phyloP scores from a whole-genome alignment of 2,329 filamentous ascomycete species.

The Dryadomyces quercus-mongolicae region DNA sequence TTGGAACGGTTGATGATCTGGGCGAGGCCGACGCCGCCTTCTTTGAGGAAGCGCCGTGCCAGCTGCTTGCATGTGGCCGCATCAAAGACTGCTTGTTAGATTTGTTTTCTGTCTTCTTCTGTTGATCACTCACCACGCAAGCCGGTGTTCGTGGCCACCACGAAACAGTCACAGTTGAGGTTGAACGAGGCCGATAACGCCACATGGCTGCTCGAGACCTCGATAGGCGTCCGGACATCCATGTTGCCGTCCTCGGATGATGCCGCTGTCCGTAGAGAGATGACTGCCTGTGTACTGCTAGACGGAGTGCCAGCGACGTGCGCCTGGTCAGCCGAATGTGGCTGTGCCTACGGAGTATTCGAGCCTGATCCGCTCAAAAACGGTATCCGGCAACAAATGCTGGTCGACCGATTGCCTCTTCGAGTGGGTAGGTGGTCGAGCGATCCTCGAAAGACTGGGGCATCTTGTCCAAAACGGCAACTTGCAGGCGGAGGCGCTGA shows the following conservation, averaged over 20 bases:
- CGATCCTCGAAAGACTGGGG: not conserved
- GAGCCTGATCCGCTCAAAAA: not conserved
- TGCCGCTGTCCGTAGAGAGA: too few species aligned
- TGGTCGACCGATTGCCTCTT: not conserved
- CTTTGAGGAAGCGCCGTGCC: constrained; percentile 58
- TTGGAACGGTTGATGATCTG: constrained; percentile 82
- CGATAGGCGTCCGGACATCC: constrained; percentile 82
- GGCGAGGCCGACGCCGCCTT: constrained; percentile 60
- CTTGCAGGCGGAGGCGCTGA: too few species aligned
- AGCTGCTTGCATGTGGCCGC: constrained; percentile 61
- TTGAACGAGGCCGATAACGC: constrained; percentile 84
- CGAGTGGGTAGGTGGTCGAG: constrained; percentile 1
- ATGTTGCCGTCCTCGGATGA: constrained; percentile 32
- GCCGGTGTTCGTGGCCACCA: constrained; percentile 46
- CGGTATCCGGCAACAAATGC: not conserved
- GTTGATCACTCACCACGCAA: constrained; percentile 12
- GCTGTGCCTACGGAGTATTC: not conserved
- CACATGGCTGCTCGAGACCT: constrained; percentile 59
- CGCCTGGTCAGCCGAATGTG: not conserved
- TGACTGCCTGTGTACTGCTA: too few species aligned
- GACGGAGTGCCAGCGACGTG: too few species aligned
- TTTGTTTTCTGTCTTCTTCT: too few species aligned
- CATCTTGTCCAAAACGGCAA: constrained; percentile 1
- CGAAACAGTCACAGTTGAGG: constrained; percentile 70
- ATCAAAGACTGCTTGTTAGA: constrained; percentile 48